A percentile compares a stretch with the other conserved stretches of the same genome.
These are phyloP conservation scores for Cotoneaster glaucophyllus DNA, from an alignment of 306 rosid genomes.

Conservation along the genomic window DNA sequence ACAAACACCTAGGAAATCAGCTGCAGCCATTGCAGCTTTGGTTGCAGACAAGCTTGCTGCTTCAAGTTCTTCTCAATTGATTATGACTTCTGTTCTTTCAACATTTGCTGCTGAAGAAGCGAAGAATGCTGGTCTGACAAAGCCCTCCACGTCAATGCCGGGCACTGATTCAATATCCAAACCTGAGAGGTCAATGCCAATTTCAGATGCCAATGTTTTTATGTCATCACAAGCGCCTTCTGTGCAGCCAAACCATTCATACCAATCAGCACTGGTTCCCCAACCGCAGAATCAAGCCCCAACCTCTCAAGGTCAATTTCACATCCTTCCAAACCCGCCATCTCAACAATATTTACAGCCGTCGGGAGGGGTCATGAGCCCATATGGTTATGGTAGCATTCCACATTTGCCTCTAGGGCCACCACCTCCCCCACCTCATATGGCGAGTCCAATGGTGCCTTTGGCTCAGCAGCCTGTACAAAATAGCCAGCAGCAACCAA, in stretches of 20 bases:
- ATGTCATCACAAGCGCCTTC: conserved; percentile 51
- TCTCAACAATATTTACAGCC: conserved; percentile 68
- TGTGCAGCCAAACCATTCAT: conserved; percentile 49
- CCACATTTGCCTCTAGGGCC: conserved; percentile 45
- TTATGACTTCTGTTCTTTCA: conserved; percentile 83
- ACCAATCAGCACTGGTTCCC: conserved; percentile 55
- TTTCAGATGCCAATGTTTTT: conserved; percentile 48
- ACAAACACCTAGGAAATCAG: conserved; percentile 51
- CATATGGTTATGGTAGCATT: conserved; percentile 60
- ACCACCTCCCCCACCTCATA: conserved; percentile 52
- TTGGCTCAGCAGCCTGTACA: conserved; percentile 35
- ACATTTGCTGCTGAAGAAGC: conserved; percentile 91
- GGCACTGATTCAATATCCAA: conserved; percentile 36
- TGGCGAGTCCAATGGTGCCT: conserved; percentile 53
- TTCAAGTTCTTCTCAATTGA: conserved; percentile 83
- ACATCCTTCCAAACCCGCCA: conserved; percentile 45
- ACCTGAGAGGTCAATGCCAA: conserved; percentile 34
- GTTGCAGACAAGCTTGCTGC: conserved; percentile 95
- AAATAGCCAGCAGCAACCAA: conserved; percentile 42
- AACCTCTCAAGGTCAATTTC: conserved; percentile 63
- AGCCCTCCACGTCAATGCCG: conserved; percentile 12
- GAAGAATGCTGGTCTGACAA: conserved; percentile 50
- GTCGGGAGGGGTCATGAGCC: conserved; percentile 45
- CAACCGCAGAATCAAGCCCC: conserved; percentile 53
- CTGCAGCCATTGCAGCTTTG: conserved; percentile 87